These are phyloP conservation scores for Auricularia auricula-judae DNA, from an alignment of 768 basidiomycete species.

Conservation along the genomic window DNA sequence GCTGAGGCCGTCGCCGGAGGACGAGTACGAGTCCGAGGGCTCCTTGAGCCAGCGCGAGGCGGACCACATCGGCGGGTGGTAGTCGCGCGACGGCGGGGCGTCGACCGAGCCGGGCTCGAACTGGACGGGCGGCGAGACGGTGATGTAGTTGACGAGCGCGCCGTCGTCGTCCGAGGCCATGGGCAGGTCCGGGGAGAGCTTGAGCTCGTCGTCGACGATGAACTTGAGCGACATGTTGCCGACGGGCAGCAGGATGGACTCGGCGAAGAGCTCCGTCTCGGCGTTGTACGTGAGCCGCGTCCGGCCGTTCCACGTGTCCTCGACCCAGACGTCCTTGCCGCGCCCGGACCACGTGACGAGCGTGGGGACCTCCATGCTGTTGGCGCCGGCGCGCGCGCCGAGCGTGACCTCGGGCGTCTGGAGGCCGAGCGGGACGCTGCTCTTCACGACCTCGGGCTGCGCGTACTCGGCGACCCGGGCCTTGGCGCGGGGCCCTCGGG, in stretches of 20 bases:
- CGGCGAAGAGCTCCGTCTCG: constrained; percentile 21
- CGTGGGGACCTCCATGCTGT: not conserved
- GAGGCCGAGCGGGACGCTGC: not conserved
- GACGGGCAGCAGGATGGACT: constrained; percentile 49
- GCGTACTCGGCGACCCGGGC: not conserved
- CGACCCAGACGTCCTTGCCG: not conserved
- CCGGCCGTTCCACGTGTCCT: not conserved
- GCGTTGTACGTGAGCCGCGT: constrained; percentile 8
- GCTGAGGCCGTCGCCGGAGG: constrained; percentile 9
- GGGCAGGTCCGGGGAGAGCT: constrained; percentile 40
- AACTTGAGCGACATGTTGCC: constrained; percentile 94
- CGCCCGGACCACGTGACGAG: not conserved
- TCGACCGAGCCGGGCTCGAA: constrained; percentile 7
- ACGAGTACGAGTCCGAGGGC: not conserved
- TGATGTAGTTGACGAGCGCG: constrained; percentile 87
- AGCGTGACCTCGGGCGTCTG: not conserved
- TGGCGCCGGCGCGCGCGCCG: not conserved
- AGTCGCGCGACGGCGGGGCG: constrained; percentile 35
- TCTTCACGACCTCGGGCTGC: not conserved
- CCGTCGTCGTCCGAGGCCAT: constrained; percentile 85
- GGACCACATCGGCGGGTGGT: constrained; percentile 10
- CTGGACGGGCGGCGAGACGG: constrained; percentile 28
- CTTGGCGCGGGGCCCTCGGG: not conserved
- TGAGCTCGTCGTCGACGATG: constrained; percentile 83
- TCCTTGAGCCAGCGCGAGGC: constrained; percentile 1